Percentiles rank a stretch among this genome's conserved stretches.
These are phyloP conservation scores for Eucalyptus leucophloia DNA, from an alignment of 345 rosid species.

Conservation along the genomic window DNA sequence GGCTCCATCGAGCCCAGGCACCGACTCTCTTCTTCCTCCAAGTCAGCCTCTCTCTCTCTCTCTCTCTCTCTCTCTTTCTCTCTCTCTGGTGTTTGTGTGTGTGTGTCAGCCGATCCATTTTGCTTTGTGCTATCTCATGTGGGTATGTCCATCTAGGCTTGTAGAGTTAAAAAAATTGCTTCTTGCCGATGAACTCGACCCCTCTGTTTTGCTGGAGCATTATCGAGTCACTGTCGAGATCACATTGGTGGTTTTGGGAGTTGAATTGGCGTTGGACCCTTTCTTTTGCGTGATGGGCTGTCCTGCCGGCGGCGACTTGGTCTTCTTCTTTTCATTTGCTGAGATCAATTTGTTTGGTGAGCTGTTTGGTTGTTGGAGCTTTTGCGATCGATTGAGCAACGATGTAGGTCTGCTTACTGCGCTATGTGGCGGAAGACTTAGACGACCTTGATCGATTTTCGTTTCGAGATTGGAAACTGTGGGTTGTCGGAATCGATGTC, in stretches of 20 bases:
- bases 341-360: background rate
- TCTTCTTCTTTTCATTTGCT: background rate
- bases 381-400: background rate
- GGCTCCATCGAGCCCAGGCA: constrained; percentile 36
- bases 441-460: background rate
- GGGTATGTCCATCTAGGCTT: background rate
- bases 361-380: background rate
- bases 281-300: background rate
- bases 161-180: background rate
- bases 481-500: background rate
- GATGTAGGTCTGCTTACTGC: background rate
- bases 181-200: background rate
- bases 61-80: background rate
- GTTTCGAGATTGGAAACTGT: background rate
- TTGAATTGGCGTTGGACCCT: background rate
- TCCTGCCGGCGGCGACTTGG: background rate
- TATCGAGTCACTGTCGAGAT: background rate
- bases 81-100: background rate
- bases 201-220: background rate
- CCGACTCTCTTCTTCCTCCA: constrained; percentile 29
- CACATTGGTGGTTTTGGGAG: background rate
- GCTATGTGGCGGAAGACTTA: background rate
- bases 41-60: constrained; percentile 18
- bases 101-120: background rate
- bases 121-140: background rate